These are phyloP conservation scores for Chlorella sp. DNA, from an alignment of 139 green algal species.

Conservation along the genomic window DNA sequence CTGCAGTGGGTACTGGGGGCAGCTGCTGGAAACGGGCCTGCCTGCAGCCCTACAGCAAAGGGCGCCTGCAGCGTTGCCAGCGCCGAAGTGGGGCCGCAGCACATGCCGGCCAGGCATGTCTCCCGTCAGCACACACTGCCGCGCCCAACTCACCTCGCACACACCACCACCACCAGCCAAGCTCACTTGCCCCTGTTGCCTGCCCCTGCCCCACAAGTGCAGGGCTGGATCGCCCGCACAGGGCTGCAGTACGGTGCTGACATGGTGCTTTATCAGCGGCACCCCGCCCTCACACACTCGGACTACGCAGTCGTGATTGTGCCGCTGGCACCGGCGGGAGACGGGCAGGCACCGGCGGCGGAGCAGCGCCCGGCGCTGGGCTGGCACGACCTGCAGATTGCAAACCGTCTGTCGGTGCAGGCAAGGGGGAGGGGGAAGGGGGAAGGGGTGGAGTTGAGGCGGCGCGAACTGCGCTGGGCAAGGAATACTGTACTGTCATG, in stretches of 20 bases:
- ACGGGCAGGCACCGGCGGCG: not conserved
- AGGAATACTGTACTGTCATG: too few relatives aligned
- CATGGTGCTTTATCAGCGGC: conserved; percentile 67
- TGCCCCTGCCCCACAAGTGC: not conserved
- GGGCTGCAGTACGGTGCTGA: conserved; percentile 71
- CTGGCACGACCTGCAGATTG: conserved; percentile 59
- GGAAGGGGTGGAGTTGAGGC: too few relatives aligned
- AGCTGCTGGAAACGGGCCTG: not conserved
- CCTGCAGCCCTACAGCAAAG: not conserved
- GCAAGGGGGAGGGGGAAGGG: not conserved
- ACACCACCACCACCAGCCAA: not conserved
- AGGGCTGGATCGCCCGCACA: conserved; percentile 70
- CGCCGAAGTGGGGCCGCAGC: not conserved
- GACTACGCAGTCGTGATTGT: conserved; percentile 57
- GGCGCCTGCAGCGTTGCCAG: not conserved
- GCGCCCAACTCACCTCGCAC: not conserved
- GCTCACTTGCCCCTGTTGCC: not conserved
- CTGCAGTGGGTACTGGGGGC: not conserved
- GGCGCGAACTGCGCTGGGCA: too few relatives aligned
- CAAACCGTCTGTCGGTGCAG: conserved; percentile 54
- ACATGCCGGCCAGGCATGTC: not conserved
- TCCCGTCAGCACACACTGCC: too few relatives aligned
- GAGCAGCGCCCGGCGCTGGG: conserved; percentile 16
- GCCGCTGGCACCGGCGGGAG: not conserved
- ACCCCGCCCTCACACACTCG: conserved; percentile 59